A percentile compares a stretch with the other conserved stretches of the same genome.
Conservation (phyloP, 1,139 yeast species). For the Hansenula sp. region DNA sequence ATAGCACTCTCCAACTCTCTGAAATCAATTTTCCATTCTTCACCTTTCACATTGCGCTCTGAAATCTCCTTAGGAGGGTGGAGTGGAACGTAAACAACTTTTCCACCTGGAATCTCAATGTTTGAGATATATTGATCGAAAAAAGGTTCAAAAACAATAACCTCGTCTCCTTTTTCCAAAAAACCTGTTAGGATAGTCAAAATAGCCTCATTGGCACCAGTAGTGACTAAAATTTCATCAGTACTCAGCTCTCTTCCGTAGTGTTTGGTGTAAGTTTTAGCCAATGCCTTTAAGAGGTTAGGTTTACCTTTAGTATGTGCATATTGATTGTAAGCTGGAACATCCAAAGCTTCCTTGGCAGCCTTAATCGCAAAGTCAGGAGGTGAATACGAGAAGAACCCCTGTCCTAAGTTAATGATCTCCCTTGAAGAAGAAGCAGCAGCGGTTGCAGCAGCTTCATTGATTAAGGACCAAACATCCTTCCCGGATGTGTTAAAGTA, state of each 20-base stretch:
- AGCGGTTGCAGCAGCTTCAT: conserved; percentile 90
- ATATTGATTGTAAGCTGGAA: conserved; percentile 80
- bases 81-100: conserved; percentile 78
- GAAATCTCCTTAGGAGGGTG: conserved; percentile 78
- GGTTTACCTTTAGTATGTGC: conserved; percentile 91
- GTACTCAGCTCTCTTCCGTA: conserved; percentile 57
- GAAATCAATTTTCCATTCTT: conserved; percentile 86
- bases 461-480: conserved; percentile 93
- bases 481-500: conserved; percentile 56
- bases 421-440: conserved; percentile 57
- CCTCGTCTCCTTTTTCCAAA: conserved; percentile 87
- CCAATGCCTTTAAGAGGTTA: conserved; percentile 61
- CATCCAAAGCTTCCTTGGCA: conserved; percentile 69
- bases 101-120: conserved; percentile 91
- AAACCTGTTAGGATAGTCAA: conserved; percentile 81
- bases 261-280: conserved; percentile 65
- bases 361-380: conserved; percentile 87
- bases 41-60: conserved; percentile 63
- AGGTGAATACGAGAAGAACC: conserved; percentile 92
- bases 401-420: conserved; percentile 89
- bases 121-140: conserved; percentile 95
- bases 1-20: conserved; percentile 68
- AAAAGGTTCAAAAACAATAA: conserved; percentile 94
- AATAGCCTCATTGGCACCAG: conserved; percentile 98
- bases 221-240: conserved; percentile 76